Evolutionary conservation across 331 rosid species (phyloP), one percentile per base, ranked within the genome.

Genomic region (Phaseolus coccineus): DNA sequence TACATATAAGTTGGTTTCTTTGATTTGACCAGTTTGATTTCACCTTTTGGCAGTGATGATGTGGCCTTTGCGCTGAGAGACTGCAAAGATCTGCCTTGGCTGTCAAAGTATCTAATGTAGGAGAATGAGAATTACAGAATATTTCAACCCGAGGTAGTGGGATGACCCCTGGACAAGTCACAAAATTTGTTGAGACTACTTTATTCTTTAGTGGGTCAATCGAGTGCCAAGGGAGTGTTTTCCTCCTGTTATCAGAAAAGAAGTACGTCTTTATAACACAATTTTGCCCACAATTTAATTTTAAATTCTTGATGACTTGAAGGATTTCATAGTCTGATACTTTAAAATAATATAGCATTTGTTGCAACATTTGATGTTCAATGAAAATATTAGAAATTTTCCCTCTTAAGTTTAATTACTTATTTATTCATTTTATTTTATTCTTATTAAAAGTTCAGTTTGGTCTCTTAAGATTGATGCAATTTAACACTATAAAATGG

Each of bases 1-100:
- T 51, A 48, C 37, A 35, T 70, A 61, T 68, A 53, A 59, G 40
- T 31, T 77, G 24, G 24, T 35, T 68, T 33, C 76, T 64, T 33
- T 73, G 39, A 50, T 67, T 81, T 83, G 84, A 85, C 69, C 37
- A 68, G 58, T 80, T 80, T 69, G 58, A 22, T 50, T 67, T 3
- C 74, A 40, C 12, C 81, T 71, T 77, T 58, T 85, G 87, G 81
- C 98, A 95, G 99, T 22, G 99, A 95, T 58, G 99, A 95, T 79
- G 97, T 95, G 0, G 84, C 96, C 78, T 95, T 95, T 87, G 93
- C 97, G n/a, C 82, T 95, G 69, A 93, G 96, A 78, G 97, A 83
- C 76, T 80, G 90, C 85, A 86, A 93, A 83, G 97, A 93, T 73
- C 68, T 87, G 31, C 91, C 96, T 44, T 95, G 99, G 99, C 73